A percentile compares a stretch with the other conserved stretches of the same genome.
Evolutionary conservation across 306 rosid species (phyloP).

Genomic region (Arachis stenosperma): DNA sequence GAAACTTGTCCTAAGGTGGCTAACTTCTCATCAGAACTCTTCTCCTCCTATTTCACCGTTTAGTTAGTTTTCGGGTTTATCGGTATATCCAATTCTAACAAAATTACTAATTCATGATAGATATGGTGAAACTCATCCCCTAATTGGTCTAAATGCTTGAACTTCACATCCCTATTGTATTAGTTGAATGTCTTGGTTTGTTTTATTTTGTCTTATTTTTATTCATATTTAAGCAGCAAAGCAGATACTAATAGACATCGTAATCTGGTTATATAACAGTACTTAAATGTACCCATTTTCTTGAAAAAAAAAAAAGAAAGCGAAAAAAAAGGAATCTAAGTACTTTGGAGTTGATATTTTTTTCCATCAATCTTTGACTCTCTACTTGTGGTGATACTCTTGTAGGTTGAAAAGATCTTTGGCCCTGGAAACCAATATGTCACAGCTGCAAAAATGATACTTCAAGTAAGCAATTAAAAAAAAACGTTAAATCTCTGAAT

Average conservation of each 20-base stretch:
- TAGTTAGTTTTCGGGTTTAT: neutral
- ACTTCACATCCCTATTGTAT: constrained; percentile 19
- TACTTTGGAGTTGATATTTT: neutral
- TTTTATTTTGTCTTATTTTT: neutral
- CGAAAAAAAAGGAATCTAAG: neutral
- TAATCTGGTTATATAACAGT: constrained; percentile 1
- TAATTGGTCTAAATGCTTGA: constrained; percentile 1
- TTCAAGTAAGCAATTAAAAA: constrained; percentile 61
- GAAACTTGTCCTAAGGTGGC: constrained; percentile 93
- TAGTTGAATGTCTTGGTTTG: constrained; percentile 11
- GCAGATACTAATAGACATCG: constrained; percentile 7
- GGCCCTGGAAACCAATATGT: constrained; percentile 99
- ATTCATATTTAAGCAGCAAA: constrained; percentile 5
- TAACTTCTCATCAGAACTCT: constrained; percentile 22
- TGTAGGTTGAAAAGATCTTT: constrained; percentile 86
- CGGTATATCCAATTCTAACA: constrained; percentile 13
- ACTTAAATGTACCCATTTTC: constrained; percentile 18
- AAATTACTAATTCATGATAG: constrained; percentile 18
- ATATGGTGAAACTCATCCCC: neutral
- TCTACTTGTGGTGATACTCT: constrained; percentile 27
- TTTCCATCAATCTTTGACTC: constrained; percentile 9
- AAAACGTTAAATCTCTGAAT: constrained; percentile 1
- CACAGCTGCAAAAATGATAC: constrained; percentile 99
- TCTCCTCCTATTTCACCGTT: constrained; percentile 24
- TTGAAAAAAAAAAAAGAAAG: neutral